These are phyloP conservation scores for Drosera capensis DNA, from an alignment of 148 eudicot genomes.

Conservation along the genomic window DNA sequence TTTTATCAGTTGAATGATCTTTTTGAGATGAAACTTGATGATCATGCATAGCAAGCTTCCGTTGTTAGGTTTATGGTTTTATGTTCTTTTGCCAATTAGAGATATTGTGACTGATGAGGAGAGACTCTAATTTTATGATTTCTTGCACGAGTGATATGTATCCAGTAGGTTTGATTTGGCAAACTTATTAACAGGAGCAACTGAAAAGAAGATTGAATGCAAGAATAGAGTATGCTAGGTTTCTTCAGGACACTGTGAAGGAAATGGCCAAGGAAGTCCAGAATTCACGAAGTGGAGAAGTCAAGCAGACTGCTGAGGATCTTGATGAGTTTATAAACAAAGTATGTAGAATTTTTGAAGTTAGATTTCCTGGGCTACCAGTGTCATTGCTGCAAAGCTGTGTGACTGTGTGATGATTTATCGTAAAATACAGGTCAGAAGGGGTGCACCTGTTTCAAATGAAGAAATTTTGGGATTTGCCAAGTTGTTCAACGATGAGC, in stretches of 20 bases:
- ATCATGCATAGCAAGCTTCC: too few relatives aligned
- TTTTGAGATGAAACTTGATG: too few relatives aligned
- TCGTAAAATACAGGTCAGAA: slow-evolving; percentile 83
- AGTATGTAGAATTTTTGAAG: slow-evolving; percentile 11
- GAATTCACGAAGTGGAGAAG: slow-evolving; percentile 66
- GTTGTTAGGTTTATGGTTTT: too few relatives aligned
- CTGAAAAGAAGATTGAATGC: slow-evolving; percentile 59
- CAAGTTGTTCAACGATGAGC: slow-evolving; percentile 72
- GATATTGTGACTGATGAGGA: too few relatives aligned
- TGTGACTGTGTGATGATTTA: too few relatives aligned
- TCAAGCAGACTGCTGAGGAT: slow-evolving; percentile 67
- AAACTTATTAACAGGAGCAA: slow-evolving; percentile 39
- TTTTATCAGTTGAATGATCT: too few relatives aligned
- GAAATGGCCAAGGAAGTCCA: slow-evolving; percentile 92
- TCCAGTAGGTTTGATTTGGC: not conserved
- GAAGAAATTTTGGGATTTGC: slow-evolving; percentile 73
- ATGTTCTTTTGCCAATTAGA: too few relatives aligned
- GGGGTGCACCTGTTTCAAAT: slow-evolving; percentile 62
- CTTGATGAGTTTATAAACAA: slow-evolving; percentile 74
- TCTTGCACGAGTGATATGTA: too few relatives aligned
- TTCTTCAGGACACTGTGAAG: slow-evolving; percentile 74
- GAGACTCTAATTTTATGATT: not conserved
- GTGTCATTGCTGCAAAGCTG: not conserved
- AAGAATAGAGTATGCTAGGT: slow-evolving; percentile 79
- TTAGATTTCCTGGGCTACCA: not conserved